A percentile compares a stretch with the other conserved stretches of the same genome.
Evolutionary conservation across 306 rosid species (phyloP).

Genomic region (Gillenia trifoliata): DNA sequence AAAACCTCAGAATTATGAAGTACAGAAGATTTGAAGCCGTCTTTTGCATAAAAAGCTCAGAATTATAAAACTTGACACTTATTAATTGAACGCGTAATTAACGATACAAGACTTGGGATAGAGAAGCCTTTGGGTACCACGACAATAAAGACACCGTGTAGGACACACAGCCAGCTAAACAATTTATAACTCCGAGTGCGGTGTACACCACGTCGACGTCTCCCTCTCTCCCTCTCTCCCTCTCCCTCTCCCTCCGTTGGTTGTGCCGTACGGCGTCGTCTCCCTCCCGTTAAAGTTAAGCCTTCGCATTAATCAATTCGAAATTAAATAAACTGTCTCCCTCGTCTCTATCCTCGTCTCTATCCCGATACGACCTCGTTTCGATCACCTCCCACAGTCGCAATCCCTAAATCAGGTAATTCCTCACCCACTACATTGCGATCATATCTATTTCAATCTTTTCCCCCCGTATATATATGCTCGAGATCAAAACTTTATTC

Average conservation of each 20-base stretch:
- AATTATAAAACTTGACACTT: too few species aligned
- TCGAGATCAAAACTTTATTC: not conserved
- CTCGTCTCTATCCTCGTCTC: not conserved
- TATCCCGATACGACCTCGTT: constrained; percentile 7
- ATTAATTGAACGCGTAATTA: too few species aligned
- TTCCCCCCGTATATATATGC: not conserved
- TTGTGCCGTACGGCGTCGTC: constrained; percentile 18
- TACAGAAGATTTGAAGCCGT: too few species aligned
- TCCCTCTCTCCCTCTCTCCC: not conserved
- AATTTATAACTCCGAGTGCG: not conserved
- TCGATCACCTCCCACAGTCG: constrained; percentile 5
- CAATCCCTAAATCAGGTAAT: constrained; percentile 18
- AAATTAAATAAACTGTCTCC: not conserved
- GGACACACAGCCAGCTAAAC: not conserved
- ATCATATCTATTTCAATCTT: not conserved
- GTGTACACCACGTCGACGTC: constrained; percentile 7
- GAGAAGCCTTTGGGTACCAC: not conserved
- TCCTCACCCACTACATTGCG: constrained; percentile 1
- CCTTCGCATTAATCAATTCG: not conserved
- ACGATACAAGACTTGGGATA: too few species aligned
- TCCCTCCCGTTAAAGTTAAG: not conserved
- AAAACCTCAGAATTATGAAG: too few species aligned
- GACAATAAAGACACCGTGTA: not conserved
- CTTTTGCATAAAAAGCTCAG: too few species aligned
- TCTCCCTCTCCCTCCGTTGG: not conserved